Evolutionary conservation across 257 asterid genomes (phyloP).

Genomic region (Jasminum sambac): DNA sequence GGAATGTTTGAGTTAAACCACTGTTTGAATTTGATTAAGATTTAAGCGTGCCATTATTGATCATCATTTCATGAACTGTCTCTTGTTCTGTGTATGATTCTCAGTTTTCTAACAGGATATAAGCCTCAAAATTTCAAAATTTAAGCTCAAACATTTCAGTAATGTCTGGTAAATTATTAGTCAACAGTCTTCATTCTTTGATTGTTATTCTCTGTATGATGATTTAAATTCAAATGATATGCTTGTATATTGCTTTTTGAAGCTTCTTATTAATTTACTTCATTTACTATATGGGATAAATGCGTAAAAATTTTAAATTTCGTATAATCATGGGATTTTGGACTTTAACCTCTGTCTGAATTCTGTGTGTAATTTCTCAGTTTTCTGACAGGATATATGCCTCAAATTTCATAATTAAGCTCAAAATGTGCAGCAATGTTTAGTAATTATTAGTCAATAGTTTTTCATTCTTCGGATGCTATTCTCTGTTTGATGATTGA

Average conservation of each 20-base stretch:
- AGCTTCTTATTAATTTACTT: too few species aligned
- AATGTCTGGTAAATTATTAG: neutral
- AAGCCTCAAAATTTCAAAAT: neutral
- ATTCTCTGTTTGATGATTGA: neutral
- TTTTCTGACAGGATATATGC: neutral
- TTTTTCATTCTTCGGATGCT: neutral
- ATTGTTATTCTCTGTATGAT: neutral
- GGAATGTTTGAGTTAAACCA: neutral
- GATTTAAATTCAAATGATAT: neutral
- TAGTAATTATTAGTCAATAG: neutral
- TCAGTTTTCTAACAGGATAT: neutral
- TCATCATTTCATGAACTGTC: neutral
- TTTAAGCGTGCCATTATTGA: neutral
- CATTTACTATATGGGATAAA: too few species aligned
- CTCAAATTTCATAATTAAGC: neutral
- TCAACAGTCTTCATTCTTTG: neutral
- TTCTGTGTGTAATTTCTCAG: neutral
- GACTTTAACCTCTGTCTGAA: neutral
- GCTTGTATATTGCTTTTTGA: neutral
- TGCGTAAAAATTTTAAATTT: too few species aligned
- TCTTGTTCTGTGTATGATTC: neutral
- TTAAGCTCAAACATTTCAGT: neutral
- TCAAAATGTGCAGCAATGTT: neutral
- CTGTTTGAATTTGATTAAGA: slow-evolving; percentile 8
- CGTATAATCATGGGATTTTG: slow-evolving; percentile 10